phyloP scores from a whole-genome alignment of 805 yeast species.

The Metschnikowia similis region DNA sequence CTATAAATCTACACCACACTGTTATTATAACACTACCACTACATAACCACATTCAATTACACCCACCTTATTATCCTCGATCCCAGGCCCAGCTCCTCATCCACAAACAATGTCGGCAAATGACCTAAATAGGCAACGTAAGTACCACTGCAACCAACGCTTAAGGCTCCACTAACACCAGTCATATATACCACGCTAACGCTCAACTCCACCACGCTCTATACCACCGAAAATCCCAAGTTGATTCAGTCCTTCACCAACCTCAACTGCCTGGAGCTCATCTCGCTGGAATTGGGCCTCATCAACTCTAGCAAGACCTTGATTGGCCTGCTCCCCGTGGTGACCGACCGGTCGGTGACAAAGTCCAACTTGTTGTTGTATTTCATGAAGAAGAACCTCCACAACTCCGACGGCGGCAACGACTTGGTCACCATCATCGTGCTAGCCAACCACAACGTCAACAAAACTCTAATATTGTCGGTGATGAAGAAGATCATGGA shows the following conservation, averaged over 20 bases:
- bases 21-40: too few species aligned
- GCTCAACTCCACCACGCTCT: slow-evolving; percentile 55
- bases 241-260: slow-evolving; percentile 39
- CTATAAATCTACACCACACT: too few species aligned
- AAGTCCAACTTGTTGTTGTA: slow-evolving; percentile 35
- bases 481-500: slow-evolving; percentile 48
- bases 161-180: slow-evolving; percentile 14
- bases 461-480: slow-evolving; percentile 43
- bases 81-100: too few species aligned
- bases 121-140: slow-evolving; percentile 14
- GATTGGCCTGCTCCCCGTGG: slow-evolving; percentile 34
- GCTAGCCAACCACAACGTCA: slow-evolving; percentile 41
- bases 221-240: slow-evolving; percentile 50
- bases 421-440: slow-evolving; percentile 52
- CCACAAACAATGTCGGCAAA: slow-evolving; percentile 5
- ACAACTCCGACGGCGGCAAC: slow-evolving; percentile 39
- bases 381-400: slow-evolving; percentile 45
- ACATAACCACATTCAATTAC: too few species aligned
- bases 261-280: slow-evolving; percentile 49
- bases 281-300: slow-evolving; percentile 50
- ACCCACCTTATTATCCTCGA: too few species aligned
- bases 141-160: not conserved
- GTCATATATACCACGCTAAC: slow-evolving; percentile 48
- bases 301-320: slow-evolving; percentile 47
- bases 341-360: slow-evolving; percentile 22